These are phyloP conservation scores for Domatiomyces globalis DNA, from an alignment of 2,329 filamentous ascomycete species.

Conservation along the genomic window DNA sequence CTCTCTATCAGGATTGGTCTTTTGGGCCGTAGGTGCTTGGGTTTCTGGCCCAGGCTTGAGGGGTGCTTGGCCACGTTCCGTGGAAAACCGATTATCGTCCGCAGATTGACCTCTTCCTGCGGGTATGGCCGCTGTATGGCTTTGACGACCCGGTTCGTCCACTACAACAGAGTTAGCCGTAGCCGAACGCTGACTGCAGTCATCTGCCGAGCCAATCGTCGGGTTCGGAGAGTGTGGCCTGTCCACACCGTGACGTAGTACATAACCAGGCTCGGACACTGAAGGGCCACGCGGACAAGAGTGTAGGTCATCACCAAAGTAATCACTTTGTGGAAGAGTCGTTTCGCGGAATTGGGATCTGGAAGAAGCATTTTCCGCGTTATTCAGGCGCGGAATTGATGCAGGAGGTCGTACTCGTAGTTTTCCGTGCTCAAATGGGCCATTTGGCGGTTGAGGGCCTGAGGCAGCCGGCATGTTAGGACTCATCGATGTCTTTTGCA, in stretches of 20 bases:
- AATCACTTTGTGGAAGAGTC: background rate
- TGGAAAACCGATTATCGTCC: background rate
- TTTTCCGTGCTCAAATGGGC: background rate
- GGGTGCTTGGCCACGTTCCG: background rate
- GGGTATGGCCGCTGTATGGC: background rate
- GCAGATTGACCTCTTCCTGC: background rate
- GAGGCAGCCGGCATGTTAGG: background rate
- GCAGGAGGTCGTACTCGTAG: background rate
- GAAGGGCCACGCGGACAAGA: too few relatives aligned
- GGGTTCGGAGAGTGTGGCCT: background rate
- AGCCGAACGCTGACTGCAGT: background rate
- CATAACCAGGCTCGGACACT: background rate
- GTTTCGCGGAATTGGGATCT: background rate
- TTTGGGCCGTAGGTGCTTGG: background rate
- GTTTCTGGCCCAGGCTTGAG: background rate
- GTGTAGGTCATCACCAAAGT: background rate
- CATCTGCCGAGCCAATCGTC: background rate
- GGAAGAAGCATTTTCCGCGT: background rate
- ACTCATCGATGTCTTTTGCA: background rate
- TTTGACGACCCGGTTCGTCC: background rate
- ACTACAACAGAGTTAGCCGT: background rate
- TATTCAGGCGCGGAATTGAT: background rate
- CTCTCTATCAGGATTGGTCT: background rate
- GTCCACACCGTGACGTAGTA: background rate
- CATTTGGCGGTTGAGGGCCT: background rate